These are phyloP conservation scores for Fusarium papillatum DNA, from an alignment of 2,329 filamentous ascomycete species.

Conservation along the genomic window DNA sequence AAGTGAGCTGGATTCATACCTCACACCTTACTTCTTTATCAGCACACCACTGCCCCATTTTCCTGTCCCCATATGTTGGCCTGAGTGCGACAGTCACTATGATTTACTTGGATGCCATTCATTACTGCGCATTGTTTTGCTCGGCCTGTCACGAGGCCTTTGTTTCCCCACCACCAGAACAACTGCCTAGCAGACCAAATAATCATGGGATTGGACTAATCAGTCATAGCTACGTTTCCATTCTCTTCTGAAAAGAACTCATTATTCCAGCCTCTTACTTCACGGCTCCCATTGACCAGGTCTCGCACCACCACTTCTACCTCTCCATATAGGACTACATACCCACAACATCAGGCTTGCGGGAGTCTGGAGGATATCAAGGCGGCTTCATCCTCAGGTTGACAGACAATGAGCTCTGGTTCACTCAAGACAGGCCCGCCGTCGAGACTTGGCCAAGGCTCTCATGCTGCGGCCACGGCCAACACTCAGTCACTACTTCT, in stretches of 20 bases:
- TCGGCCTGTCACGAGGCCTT: slow-evolving; percentile 24
- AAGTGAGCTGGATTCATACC: slow-evolving; percentile 23
- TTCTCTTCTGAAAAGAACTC: slow-evolving; percentile 31
- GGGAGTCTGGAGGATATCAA: slow-evolving; percentile 22
- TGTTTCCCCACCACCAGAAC: slow-evolving; percentile 29
- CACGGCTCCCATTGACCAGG: slow-evolving; percentile 8
- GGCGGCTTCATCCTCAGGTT: slow-evolving; percentile 17
- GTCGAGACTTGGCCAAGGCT: slow-evolving; percentile 65
- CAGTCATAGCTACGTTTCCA: slow-evolving; percentile 38
- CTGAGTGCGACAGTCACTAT: slow-evolving; percentile 9
- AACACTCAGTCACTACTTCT: slow-evolving; percentile 76
- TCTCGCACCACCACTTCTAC: neutral
- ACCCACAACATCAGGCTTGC: neutral
- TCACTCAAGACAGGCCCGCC: slow-evolving; percentile 63
- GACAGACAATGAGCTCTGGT: slow-evolving; percentile 63
- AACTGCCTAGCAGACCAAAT: slow-evolving; percentile 16
- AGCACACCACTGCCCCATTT: slow-evolving; percentile 19
- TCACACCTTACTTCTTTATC: slow-evolving; percentile 10
- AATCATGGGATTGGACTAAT: slow-evolving; percentile 38
- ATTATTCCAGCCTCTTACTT: slow-evolving; percentile 19
- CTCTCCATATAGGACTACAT: neutral
- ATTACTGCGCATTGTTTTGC: slow-evolving; percentile 22
- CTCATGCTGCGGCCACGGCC: slow-evolving; percentile 60
- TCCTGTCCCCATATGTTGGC: slow-evolving; percentile 7
- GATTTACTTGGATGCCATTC: slow-evolving; percentile 14